These are phyloP conservation scores for Citrullus amarus DNA, from an alignment of 306 rosid species.

Conservation along the genomic window DNA sequence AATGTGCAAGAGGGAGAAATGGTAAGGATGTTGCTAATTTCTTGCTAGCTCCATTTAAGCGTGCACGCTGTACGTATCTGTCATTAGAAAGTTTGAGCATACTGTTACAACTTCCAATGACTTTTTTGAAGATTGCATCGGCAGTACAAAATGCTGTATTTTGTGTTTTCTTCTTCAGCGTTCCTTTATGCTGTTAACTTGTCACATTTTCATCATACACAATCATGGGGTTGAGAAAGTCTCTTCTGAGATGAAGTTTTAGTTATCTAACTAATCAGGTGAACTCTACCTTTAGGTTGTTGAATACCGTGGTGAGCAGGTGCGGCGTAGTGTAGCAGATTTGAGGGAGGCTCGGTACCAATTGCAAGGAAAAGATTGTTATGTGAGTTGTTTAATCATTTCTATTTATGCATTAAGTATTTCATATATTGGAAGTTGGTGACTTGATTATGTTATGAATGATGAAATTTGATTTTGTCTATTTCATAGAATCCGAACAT, in stretches of 20 bases:
- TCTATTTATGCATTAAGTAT: background rate
- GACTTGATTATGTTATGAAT: background rate
- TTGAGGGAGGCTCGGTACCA: constrained; percentile 69
- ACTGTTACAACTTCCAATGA: background rate
- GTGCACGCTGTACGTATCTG: background rate
- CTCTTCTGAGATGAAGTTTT: background rate
- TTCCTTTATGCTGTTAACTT: background rate
- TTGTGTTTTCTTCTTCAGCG: background rate
- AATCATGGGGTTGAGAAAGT: background rate
- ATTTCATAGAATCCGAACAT: background rate
- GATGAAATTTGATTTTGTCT: background rate
- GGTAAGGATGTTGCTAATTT: constrained; percentile 28
- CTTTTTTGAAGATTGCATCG: background rate
- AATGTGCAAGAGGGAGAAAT: constrained; percentile 94
- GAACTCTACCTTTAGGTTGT: constrained; percentile 45
- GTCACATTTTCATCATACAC: background rate
- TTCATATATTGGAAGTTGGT: background rate
- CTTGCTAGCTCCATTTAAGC: background rate
- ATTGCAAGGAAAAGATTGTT: constrained; percentile 82
- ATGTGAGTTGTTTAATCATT: constrained; percentile 39
- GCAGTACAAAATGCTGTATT: background rate
- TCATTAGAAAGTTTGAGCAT: background rate
- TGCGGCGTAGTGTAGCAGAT: constrained; percentile 82
- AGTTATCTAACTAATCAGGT: background rate
- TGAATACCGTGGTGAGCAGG: constrained; percentile 88